Conservation (phyloP, 257 asterid genomes). For the Parsonsia alboflavescens region DNA sequence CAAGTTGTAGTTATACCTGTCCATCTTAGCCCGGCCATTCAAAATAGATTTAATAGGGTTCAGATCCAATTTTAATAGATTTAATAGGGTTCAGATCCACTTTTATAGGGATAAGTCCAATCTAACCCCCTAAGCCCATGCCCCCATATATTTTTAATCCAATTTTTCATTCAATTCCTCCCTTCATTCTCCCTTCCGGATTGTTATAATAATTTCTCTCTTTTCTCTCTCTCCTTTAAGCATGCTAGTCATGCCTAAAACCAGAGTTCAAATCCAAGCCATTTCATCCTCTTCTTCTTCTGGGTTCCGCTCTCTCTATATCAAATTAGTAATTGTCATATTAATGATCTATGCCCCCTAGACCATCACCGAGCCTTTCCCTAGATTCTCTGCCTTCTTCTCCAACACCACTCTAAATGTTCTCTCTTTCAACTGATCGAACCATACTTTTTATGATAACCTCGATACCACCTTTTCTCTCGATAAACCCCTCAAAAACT, state of each 20-base stretch:
- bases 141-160: no score
- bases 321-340: constrained; percentile 1
- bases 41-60: no score
- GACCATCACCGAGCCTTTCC: constrained; percentile 36
- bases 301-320: not conserved
- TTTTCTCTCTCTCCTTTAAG: not conserved
- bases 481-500: constrained; percentile 43
- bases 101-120: no score
- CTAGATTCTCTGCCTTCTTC: constrained; percentile 27
- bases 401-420: constrained; percentile 6
- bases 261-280: not conserved
- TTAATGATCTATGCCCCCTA: constrained; percentile 36
- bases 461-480: constrained; percentile 44
- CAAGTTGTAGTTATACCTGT: no score
- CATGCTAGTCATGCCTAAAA: constrained; percentile 11
- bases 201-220: not conserved
- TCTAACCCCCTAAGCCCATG: no score
- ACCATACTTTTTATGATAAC: constrained; percentile 63
- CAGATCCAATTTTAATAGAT: no score
- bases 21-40: no score
- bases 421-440: constrained; percentile 16
- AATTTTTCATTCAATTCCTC: not conserved
- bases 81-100: no score
- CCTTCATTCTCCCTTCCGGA: not conserved
- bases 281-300: constrained; percentile 3